A percentile compares a stretch with the other conserved stretches of the same genome.
Conservation (phyloP, 140 eudicot genomes). For the Stevia rebaudiana region DNA sequence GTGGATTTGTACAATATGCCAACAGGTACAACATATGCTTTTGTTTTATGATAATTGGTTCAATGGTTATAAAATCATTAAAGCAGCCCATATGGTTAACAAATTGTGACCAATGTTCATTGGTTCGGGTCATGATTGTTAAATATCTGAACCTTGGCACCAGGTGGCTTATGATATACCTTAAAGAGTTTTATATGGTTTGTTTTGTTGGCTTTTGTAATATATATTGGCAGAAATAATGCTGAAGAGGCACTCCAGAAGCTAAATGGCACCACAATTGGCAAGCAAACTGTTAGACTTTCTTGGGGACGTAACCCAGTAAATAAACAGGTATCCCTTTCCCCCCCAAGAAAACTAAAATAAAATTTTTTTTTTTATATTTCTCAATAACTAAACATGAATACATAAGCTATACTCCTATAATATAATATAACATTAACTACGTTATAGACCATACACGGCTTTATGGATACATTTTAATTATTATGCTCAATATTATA, state of each 20-base stretch:
- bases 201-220: constrained; percentile 5
- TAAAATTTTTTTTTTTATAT: too few species aligned
- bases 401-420: background rate
- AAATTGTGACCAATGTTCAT: background rate
- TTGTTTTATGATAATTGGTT: background rate
- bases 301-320: constrained; percentile 62
- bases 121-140: background rate
- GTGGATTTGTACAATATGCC: constrained; percentile 56
- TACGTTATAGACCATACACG: too few species aligned
- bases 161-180: background rate
- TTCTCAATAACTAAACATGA: too few species aligned
- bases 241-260: constrained; percentile 60
- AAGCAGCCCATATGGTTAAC: background rate
- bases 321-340: constrained; percentile 41
- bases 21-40: constrained; percentile 41
- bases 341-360: too few species aligned
- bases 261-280: constrained; percentile 44
- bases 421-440: background rate
- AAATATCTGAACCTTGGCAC: background rate
- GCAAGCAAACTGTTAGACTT: constrained; percentile 52
- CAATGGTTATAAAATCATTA: background rate
- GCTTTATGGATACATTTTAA: too few species aligned
- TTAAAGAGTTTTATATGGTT: background rate
- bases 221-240: constrained; percentile 35
- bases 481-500: too few species aligned